A percentile compares a stretch with the other conserved stretches of the same genome.
Evolutionary conservation across 805 yeast species (phyloP).

Genomic region (Torulaspora delbrueckii): DNA sequence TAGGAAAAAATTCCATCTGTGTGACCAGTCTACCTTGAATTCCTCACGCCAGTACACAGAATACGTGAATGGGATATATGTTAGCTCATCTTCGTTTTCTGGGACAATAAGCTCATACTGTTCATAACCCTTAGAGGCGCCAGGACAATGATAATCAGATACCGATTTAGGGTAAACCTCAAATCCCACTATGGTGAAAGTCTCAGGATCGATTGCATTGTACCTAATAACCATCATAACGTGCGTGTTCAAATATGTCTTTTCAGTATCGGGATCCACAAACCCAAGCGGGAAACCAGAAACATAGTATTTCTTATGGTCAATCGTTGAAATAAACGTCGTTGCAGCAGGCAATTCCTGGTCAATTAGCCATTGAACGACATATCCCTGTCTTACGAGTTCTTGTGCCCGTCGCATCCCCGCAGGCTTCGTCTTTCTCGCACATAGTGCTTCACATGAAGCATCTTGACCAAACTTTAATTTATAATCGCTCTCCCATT

Average conservation of each 20-base stretch:
- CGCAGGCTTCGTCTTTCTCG: slow-evolving; percentile 48
- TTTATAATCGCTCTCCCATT: slow-evolving; percentile 69
- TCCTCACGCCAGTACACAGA: slow-evolving; percentile 90
- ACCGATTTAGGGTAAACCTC: slow-evolving; percentile 87
- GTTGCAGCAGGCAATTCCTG: slow-evolving; percentile 80
- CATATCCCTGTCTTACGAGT: slow-evolving; percentile 63
- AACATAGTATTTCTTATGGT: slow-evolving; percentile 64
- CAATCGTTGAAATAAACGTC: slow-evolving; percentile 58
- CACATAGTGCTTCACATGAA: slow-evolving; percentile 65
- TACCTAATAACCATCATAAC: slow-evolving; percentile 74
- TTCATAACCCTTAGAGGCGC: slow-evolving; percentile 55
- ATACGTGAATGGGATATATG: slow-evolving; percentile 68
- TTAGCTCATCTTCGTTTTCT: slow-evolving; percentile 33
- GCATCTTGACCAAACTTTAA: slow-evolving; percentile 59
- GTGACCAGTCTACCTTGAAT: slow-evolving; percentile 52
- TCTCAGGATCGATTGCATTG: slow-evolving; percentile 45
- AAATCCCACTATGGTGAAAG: slow-evolving; percentile 72
- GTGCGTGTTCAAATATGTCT: slow-evolving; percentile 68
- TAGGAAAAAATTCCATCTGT: slow-evolving; percentile 71
- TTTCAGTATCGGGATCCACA: slow-evolving; percentile 45
- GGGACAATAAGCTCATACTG: slow-evolving; percentile 50
- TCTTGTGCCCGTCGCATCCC: slow-evolving; percentile 54
- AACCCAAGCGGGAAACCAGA: slow-evolving; percentile 86
- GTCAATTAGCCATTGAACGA: slow-evolving; percentile 80
- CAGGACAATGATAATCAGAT: slow-evolving; percentile 64